Evolutionary conservation across 192 early-diverging fungal genomes (phyloP).

Genomic region (Paraglomus brasilianum): DNA sequence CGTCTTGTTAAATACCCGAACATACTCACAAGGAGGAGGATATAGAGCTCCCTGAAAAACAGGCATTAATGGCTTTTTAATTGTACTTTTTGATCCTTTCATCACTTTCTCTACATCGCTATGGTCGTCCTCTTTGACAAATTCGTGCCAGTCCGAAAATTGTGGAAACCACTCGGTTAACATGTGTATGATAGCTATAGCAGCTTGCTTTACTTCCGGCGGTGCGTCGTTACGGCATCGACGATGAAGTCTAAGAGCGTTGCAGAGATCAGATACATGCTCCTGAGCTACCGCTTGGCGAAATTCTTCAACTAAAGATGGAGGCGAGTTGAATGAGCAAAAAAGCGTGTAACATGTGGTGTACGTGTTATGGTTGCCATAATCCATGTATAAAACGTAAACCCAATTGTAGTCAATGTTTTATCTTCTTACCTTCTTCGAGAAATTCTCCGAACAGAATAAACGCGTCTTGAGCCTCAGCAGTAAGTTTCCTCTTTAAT

Average conservation of each 20-base stretch:
- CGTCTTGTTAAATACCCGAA: neutral
- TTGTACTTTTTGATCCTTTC: constrained; percentile 55
- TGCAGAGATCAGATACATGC: constrained; percentile 77
- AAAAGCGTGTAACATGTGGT: neutral
- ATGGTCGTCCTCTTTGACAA: constrained; percentile 81
- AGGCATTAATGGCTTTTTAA: constrained; percentile 50
- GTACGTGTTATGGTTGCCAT: neutral
- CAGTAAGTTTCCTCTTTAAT: constrained; percentile 59
- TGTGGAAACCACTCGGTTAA: constrained; percentile 73
- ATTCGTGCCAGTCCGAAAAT: constrained; percentile 87
- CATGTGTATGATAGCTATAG: constrained; percentile 77
- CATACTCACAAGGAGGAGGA: constrained; percentile 57
- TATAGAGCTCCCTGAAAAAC: constrained; percentile 45
- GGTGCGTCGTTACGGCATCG: constrained; percentile 66
- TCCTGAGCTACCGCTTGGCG: constrained; percentile 75
- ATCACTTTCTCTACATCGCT: constrained; percentile 69
- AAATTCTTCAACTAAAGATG: constrained; percentile 76
- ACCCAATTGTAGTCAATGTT: too few species aligned
- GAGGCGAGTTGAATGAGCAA: neutral
- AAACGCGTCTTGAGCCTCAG: constrained; percentile 84
- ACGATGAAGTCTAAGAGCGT: constrained; percentile 73
- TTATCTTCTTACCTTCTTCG: constrained; percentile 71
- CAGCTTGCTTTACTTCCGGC: constrained; percentile 69
- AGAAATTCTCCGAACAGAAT: constrained; percentile 93
- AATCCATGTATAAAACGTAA: too few species aligned